Percentiles rank a stretch among this genome's conserved stretches.
Evolutionary conservation across 768 basidiomycete genomes (phyloP).

Genomic region (Hericium coralloides): DNA sequence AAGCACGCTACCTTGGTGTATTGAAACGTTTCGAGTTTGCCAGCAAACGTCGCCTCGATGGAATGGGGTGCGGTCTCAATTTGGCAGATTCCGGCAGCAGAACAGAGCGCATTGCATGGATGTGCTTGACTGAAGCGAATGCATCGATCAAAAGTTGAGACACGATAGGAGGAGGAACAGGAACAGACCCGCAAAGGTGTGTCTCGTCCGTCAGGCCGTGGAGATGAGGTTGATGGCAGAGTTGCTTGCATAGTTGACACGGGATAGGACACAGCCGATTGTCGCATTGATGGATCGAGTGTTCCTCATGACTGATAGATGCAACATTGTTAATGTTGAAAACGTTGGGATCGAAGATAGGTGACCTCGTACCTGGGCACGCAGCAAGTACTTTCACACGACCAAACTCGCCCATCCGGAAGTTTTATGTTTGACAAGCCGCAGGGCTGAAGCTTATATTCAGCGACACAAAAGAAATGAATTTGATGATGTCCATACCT

Average conservation of each 20-base stretch:
- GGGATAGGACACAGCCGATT: constrained; percentile 41
- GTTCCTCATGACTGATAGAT: constrained; percentile 32
- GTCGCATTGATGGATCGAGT: constrained; percentile 42
- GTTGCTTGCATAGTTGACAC: constrained; percentile 49
- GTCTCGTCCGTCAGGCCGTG: constrained; percentile 34
- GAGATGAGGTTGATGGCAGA: constrained; percentile 41
- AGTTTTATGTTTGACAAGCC: constrained; percentile 1
- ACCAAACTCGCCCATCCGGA: constrained; percentile 2
- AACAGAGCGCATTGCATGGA: constrained; percentile 34
- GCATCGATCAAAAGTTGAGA: no score
- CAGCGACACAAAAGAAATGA: background rate
- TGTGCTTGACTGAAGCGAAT: constrained; percentile 37
- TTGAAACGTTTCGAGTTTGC: constrained; percentile 49
- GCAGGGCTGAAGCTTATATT: constrained; percentile 8
- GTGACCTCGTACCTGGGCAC: constrained; percentile 1
- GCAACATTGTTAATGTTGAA: background rate
- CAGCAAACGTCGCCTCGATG: constrained; percentile 53
- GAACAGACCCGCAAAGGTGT: constrained; percentile 51
- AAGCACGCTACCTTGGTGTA: constrained; percentile 45
- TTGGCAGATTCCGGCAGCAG: constrained; percentile 41
- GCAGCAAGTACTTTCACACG: constrained; percentile 7
- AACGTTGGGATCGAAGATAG: no score
- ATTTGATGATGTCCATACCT: constrained; percentile 24
- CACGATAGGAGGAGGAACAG: background rate
- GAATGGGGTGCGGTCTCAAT: constrained; percentile 52